Evolutionary conservation across 1,139 yeast genomes (phyloP).

Genomic region (Scheffersomyces quercinus): DNA sequence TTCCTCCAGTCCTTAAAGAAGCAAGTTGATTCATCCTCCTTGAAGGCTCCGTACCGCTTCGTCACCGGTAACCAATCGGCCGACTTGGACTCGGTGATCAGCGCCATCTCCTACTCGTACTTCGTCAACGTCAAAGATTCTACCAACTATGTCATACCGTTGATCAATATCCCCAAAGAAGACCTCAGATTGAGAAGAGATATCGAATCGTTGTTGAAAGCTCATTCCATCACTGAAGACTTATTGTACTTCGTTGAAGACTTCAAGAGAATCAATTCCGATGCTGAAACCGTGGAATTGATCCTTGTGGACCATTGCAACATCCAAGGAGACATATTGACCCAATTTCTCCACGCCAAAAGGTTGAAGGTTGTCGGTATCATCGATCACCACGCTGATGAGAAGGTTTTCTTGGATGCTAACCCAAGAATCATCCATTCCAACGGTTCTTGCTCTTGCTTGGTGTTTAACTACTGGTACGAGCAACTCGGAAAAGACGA

Average conservation of each 20-base stretch:
- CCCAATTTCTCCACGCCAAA: constrained; percentile 19
- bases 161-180: constrained; percentile 66
- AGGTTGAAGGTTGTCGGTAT: constrained; percentile 53
- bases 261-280: constrained; percentile 23
- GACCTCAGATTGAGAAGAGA: constrained; percentile 76
- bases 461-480: constrained; percentile 67
- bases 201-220: constrained; percentile 52
- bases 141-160: constrained; percentile 49
- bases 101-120: constrained; percentile 72
- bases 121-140: constrained; percentile 34
- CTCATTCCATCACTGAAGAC: constrained; percentile 49
- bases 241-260: constrained; percentile 71
- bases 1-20: constrained; percentile 23
- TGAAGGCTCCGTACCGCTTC: constrained; percentile 31
- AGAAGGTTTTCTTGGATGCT: constrained; percentile 45
- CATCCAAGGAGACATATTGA: constrained; percentile 52
- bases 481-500: constrained; percentile 20
- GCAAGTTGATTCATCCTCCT: constrained; percentile 14
- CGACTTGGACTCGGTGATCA: constrained; percentile 83
- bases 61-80: constrained; percentile 86
- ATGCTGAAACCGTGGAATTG: constrained; percentile 31
- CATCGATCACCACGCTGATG: constrained; percentile 88
- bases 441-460: constrained; percentile 77
- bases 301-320: constrained; percentile 83
- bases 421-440: constrained; percentile 60